These are phyloP conservation scores for Eutrema yunnanense DNA, from an alignment of 345 rosid genomes.

Conservation along the genomic window DNA sequence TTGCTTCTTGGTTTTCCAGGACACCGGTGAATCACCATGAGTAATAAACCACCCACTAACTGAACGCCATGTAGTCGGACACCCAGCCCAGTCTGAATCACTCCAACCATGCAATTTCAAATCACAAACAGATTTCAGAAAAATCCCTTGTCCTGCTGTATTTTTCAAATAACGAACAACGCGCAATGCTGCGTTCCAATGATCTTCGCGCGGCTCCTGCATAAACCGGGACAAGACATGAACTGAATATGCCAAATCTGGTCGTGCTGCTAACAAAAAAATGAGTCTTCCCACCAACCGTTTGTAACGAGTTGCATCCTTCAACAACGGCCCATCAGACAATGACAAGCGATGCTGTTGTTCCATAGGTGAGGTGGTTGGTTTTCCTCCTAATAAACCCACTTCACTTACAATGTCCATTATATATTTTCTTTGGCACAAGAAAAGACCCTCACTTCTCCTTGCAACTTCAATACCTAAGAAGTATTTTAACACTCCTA, in stretches of 20 bases:
- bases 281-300: not conserved
- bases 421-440: too few relatives aligned
- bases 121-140: not conserved
- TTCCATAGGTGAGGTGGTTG: too few relatives aligned
- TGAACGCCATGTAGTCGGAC: rapidly evolving
- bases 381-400: too few relatives aligned
- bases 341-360: too few relatives aligned
- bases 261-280: not conserved
- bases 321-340: too few relatives aligned
- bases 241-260: not conserved
- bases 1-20: not conserved
- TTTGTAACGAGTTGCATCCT: not conserved
- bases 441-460: too few relatives aligned
- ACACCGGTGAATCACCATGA: not conserved
- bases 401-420: too few relatives aligned
- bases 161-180: not conserved
- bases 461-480: too few relatives aligned
- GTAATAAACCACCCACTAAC: not conserved
- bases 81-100: not conserved
- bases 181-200: not conserved
- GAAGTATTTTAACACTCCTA: too few relatives aligned
- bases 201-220: not conserved
- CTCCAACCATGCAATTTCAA: not conserved
- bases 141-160: not conserved
- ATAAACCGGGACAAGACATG: not conserved